Percentiles rank a stretch among this genome's conserved stretches.
Conservation (phyloP, 768 basidiomycete genomes). For the Neoboletus subvelutipes region DNA sequence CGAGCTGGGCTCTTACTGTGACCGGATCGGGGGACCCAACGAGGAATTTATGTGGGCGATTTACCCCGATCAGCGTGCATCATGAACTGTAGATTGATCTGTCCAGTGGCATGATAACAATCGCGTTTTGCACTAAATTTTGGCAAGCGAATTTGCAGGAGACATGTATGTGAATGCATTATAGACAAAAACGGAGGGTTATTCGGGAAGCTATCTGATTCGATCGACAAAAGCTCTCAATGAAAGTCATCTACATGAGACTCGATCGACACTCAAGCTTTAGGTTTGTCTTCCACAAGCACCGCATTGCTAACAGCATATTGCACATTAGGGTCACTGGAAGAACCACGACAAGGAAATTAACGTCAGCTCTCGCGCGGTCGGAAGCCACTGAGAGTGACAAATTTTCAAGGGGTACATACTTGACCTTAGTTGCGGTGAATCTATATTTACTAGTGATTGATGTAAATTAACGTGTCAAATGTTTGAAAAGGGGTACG, state of each 20-base stretch:
- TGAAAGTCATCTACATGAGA: not conserved
- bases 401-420: not conserved
- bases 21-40: not conserved
- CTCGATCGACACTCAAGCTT: not conserved
- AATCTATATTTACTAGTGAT: not conserved
- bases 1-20: constrained; percentile 10
- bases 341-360: too few species aligned
- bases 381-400: not conserved
- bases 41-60: not conserved
- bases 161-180: not conserved
- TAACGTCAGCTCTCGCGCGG: not conserved
- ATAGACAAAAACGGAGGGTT: not conserved
- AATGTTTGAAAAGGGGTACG: not conserved
- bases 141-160: not conserved
- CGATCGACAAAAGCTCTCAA: too few species aligned
- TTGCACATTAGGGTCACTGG: not conserved
- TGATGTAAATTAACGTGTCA: not conserved
- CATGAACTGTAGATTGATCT: too few species aligned
- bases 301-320: not conserved
- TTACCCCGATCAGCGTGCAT: too few species aligned
- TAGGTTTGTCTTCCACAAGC: too few species aligned
- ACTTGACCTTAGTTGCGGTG: not conserved
- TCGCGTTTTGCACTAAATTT: too few species aligned
- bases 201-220: not conserved
- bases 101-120: too few species aligned